phyloP scores from a whole-genome alignment of 306 rosid species.

The Vigna nakashimae region DNA sequence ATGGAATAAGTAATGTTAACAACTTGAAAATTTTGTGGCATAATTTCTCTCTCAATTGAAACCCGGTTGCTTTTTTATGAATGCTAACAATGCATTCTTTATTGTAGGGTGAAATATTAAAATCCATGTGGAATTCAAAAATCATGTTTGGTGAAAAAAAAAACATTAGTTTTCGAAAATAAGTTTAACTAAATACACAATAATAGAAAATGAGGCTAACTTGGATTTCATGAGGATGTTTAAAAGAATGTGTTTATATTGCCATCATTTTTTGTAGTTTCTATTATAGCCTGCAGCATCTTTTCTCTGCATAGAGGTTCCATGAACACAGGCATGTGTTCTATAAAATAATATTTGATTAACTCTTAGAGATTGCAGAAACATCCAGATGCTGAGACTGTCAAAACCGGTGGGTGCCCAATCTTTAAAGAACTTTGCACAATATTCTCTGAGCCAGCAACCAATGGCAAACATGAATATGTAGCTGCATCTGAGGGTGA shows the following conservation, averaged over 20 bases:
- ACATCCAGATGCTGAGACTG: slow-evolving; percentile 73
- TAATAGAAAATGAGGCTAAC: slow-evolving; percentile 3
- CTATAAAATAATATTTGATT: slow-evolving; percentile 27
- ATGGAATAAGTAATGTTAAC: neutral
- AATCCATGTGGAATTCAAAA: neutral
- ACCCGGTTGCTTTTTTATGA: neutral
- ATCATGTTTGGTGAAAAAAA: neutral
- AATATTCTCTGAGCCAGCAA: slow-evolving; percentile 66
- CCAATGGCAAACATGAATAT: slow-evolving; percentile 59
- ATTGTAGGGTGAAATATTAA: neutral
- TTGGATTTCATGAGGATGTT: neutral
- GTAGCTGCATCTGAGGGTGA: slow-evolving; percentile 52
- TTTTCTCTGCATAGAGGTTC: slow-evolving; percentile 3
- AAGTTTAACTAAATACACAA: neutral
- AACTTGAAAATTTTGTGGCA: slow-evolving; percentile 29
- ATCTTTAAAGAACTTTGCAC: slow-evolving; percentile 71
- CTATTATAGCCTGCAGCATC: neutral
- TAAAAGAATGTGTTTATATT: neutral
- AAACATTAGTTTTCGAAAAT: neutral
- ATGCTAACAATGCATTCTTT: neutral
- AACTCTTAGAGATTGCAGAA: slow-evolving; percentile 54
- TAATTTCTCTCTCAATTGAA: slow-evolving; percentile 25
- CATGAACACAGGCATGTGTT: neutral
- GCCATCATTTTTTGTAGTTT: neutral
- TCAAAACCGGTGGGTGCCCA: slow-evolving; percentile 71